These are phyloP conservation scores for Penicillium arizonense DNA, from an alignment of 495 filamentous ascomycete genomes.

Conservation along the genomic window DNA sequence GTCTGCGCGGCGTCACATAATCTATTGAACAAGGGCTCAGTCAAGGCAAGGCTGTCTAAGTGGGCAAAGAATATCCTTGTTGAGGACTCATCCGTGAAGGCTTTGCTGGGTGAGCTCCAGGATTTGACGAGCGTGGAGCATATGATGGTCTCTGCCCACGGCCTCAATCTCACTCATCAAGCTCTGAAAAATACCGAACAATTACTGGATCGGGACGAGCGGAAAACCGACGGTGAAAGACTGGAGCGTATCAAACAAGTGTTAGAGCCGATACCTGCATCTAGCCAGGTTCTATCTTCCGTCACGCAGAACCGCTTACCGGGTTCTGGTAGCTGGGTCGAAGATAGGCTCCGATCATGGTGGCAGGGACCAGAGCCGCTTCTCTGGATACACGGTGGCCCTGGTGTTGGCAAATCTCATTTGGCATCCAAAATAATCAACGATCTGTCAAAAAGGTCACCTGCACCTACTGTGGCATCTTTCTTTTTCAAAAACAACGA, in stretches of 20 bases:
- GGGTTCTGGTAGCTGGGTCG: constrained; percentile 5
- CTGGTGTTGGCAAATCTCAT: constrained; percentile 33
- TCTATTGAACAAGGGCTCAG: constrained; percentile 7
- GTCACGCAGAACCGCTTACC: constrained; percentile 3
- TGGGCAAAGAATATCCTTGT: neutral
- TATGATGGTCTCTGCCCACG: constrained; percentile 5
- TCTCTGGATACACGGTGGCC: constrained; percentile 32
- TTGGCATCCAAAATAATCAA: constrained; percentile 27
- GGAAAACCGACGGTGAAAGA: no score
- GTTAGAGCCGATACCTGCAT: constrained; percentile 1
- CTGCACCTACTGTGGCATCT: constrained; percentile 16
- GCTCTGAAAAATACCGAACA: constrained; percentile 3
- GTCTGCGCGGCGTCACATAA: constrained; percentile 20
- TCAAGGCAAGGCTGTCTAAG: constrained; percentile 8
- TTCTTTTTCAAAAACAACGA: constrained; percentile 33
- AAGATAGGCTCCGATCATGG: constrained; percentile 6
- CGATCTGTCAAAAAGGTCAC: neutral
- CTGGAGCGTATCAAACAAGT: neutral
- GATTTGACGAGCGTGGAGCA: constrained; percentile 7
- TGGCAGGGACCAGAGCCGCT: constrained; percentile 14
- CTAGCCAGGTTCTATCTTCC: constrained; percentile 1
- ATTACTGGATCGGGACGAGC: neutral
- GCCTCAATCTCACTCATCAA: constrained; percentile 5
- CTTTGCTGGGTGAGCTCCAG: constrained; percentile 3
- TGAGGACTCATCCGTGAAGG: constrained; percentile 3